Evolutionary conservation across 2,329 filamentous ascomycete genomes (phyloP).

Genomic region (Zarea fungicola): DNA sequence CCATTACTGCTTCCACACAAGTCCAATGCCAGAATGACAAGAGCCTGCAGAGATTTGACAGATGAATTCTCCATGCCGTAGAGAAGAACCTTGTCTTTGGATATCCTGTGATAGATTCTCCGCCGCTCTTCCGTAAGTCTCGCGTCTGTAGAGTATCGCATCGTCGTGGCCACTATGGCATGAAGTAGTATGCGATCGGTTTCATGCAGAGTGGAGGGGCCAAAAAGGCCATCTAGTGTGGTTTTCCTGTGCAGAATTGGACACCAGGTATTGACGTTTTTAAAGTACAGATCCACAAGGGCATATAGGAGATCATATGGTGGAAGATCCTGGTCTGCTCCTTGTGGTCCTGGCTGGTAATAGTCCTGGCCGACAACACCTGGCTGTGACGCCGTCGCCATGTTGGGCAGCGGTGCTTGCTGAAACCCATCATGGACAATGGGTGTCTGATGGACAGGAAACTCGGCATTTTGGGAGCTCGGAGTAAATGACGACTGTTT

Average conservation of each 20-base stretch:
- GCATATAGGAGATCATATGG: conserved; percentile 70
- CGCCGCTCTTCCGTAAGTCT: conserved; percentile 69
- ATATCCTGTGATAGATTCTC: conserved; percentile 69
- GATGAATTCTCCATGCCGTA: conserved; percentile 88
- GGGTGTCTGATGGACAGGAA: conserved; percentile 42
- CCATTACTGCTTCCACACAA: conserved; percentile 83
- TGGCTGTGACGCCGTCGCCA: conserved; percentile 34
- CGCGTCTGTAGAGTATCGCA: conserved; percentile 75
- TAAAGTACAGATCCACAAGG: conserved; percentile 71
- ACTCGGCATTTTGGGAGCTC: conserved; percentile 44
- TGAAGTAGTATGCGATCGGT: conserved; percentile 78
- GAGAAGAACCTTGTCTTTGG: conserved; percentile 79
- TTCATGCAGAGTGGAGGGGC: conserved; percentile 69
- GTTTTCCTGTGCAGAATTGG: conserved; percentile 83
- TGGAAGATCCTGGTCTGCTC: conserved; percentile 59
- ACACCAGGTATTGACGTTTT: conserved; percentile 78
- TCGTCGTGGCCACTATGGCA: conserved; percentile 81
- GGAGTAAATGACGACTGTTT: conserved; percentile 49
- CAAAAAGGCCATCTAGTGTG: conserved; percentile 77
- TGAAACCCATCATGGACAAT: conserved; percentile 46
- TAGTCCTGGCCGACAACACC: conserved; percentile 44
- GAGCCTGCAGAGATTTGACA: conserved; percentile 78
- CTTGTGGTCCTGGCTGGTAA: conserved; percentile 28
- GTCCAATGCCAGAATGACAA: conserved; percentile 82
- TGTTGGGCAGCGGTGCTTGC: conserved; percentile 37